A percentile compares a stretch with the other conserved stretches of the same genome.
These are phyloP conservation scores for Xylariaceae sp. DNA, from an alignment of 2,329 filamentous ascomycete species.

Conservation along the genomic window DNA sequence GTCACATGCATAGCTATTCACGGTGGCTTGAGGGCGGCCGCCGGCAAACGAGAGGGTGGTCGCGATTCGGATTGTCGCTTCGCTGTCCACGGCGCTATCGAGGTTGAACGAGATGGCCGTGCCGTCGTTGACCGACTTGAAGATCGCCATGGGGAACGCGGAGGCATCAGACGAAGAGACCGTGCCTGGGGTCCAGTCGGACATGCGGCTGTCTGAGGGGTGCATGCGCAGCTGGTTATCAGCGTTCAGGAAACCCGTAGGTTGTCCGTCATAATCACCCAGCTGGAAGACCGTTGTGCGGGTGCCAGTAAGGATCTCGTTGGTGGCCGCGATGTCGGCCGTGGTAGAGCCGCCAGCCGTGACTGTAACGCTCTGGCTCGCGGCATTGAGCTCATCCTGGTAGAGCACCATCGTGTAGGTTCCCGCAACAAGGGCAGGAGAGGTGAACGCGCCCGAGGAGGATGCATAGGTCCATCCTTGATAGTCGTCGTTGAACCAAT, in stretches of 20 bases:
- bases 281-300: slow-evolving; percentile 48
- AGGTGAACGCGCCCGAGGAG: slow-evolving; percentile 45
- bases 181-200: slow-evolving; percentile 33
- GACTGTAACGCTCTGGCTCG: slow-evolving; percentile 40
- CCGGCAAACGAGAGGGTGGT: slow-evolving; percentile 55
- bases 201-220: slow-evolving; percentile 14
- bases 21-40: slow-evolving; percentile 43
- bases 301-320: slow-evolving; percentile 29
- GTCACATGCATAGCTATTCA: slow-evolving; percentile 27
- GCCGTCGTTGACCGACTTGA: slow-evolving; percentile 44
- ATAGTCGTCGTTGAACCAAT: slow-evolving; percentile 51
- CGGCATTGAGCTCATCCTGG: slow-evolving; percentile 50
- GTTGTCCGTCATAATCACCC: slow-evolving; percentile 54
- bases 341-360: slow-evolving; percentile 41
- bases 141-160: slow-evolving; percentile 54
- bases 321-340: slow-evolving; percentile 39
- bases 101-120: slow-evolving; percentile 37
- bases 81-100: slow-evolving; percentile 34
- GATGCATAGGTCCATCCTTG: slow-evolving; percentile 55
- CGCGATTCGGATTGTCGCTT: slow-evolving; percentile 49
- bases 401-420: slow-evolving; percentile 58
- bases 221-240: slow-evolving; percentile 53
- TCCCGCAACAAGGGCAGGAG: slow-evolving; percentile 55
- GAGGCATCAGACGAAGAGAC: slow-evolving; percentile 42
- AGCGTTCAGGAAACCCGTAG: slow-evolving; percentile 53